phyloP scores from a whole-genome alignment of 164 flowering plant species.

The Nelumbo lutea region DNA sequence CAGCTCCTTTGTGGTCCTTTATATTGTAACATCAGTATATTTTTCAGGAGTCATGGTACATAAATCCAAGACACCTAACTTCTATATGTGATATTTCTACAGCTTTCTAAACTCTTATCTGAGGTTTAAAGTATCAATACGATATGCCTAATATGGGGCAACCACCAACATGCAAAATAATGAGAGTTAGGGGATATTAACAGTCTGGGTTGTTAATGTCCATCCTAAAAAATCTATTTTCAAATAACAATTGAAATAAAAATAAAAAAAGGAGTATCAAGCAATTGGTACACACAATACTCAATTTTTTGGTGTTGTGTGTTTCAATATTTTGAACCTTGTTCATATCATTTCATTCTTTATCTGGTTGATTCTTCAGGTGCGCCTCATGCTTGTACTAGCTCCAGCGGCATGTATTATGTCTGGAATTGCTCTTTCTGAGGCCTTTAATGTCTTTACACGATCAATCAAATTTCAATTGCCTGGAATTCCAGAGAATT shows the following conservation, averaged over 20 bases:
- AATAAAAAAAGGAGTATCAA: no score
- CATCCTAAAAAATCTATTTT: no score
- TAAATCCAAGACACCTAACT: slow-evolving; percentile 1
- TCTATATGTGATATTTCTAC: background rate
- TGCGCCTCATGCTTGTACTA: slow-evolving; percentile 96
- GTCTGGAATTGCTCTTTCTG: slow-evolving; percentile 98
- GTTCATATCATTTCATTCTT: background rate
- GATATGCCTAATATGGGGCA: no score
- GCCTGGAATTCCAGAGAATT: slow-evolving; percentile 26
- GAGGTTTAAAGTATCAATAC: no score
- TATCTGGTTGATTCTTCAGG: slow-evolving; percentile 37
- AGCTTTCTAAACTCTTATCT: background rate
- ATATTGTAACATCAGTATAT: slow-evolving; percentile 90
- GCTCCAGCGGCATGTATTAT: slow-evolving; percentile 99
- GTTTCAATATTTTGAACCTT: no score
- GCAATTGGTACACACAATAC: no score
- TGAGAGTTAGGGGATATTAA: no score
- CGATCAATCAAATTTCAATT: slow-evolving; percentile 81
- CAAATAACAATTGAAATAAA: no score
- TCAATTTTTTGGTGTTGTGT: no score
- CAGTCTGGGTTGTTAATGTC: no score
- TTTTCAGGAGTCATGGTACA: slow-evolving; percentile 99
- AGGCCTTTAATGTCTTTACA: slow-evolving; percentile 85
- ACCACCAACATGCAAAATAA: no score
- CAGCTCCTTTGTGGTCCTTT: slow-evolving; percentile 91